Evolutionary conservation across 1,284 basidiomycete species (phyloP).

Genomic region (Singerocomus inundabilis): DNA sequence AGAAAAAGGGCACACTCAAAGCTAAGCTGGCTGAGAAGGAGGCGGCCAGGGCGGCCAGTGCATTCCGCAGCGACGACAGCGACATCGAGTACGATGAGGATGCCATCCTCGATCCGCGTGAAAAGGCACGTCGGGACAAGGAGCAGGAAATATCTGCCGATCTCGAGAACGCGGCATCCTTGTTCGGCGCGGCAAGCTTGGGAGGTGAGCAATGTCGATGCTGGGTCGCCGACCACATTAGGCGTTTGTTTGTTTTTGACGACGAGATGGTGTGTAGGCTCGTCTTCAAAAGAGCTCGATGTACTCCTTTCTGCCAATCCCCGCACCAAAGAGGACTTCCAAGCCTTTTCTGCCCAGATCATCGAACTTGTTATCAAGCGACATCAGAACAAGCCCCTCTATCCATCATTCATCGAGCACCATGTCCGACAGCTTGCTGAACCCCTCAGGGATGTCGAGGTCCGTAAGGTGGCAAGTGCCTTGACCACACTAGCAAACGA

Average conservation of each 20-base stretch:
- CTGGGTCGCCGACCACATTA: background rate
- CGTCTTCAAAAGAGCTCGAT: conserved; percentile 67
- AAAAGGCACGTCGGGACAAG: conserved; percentile 71
- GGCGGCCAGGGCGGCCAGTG: conserved; percentile 55
- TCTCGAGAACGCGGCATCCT: conserved; percentile 76
- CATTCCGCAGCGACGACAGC: conserved; percentile 31
- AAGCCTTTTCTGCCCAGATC: conserved; percentile 67
- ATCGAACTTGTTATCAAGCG: conserved; percentile 71
- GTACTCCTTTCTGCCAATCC: conserved; percentile 71
- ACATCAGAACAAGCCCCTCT: conserved; percentile 80
- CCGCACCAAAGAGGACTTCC: conserved; percentile 84
- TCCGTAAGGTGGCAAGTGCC: conserved; percentile 79
- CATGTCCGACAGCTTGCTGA: conserved; percentile 71
- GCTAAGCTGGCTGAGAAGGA: conserved; percentile 89
- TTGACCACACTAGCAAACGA: conserved; percentile 88
- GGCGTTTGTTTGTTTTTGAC: background rate
- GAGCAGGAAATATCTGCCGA: conserved; percentile 84
- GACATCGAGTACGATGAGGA: conserved; percentile 69
- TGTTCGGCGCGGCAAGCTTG: conserved; percentile 72
- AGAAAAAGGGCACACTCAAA: conserved; percentile 90
- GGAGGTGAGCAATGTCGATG: conserved; percentile 50
- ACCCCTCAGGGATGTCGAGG: conserved; percentile 83
- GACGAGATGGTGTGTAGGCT: conserved; percentile 40
- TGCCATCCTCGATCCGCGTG: conserved; percentile 75
- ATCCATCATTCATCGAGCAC: conserved; percentile 78